phyloP scores from a whole-genome alignment of 345 rosid species.

The Camelina sativa region DNA sequence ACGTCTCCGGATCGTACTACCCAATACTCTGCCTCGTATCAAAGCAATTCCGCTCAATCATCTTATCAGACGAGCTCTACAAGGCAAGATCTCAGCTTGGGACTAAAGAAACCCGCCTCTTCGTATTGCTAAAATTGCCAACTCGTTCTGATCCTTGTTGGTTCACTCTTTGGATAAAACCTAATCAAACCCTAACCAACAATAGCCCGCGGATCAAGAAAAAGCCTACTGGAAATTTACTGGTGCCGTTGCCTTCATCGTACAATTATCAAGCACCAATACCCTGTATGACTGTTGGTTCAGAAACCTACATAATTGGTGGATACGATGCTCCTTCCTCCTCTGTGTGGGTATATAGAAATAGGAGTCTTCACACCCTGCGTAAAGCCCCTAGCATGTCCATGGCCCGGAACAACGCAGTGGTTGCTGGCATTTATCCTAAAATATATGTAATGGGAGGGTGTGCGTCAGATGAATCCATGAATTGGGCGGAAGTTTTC shows the following conservation, averaged over 20 bases:
- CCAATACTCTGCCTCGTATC: neutral
- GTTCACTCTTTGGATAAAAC: neutral
- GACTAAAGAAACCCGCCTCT: neutral
- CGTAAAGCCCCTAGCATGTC: neutral
- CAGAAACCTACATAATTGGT: neutral
- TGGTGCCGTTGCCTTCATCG: neutral
- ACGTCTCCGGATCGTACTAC: neutral
- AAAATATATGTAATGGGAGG: neutral
- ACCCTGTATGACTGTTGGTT: neutral
- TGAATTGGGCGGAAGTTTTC: neutral
- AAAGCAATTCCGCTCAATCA: conserved; percentile 4
- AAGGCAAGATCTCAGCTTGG: neutral
- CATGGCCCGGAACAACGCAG: neutral
- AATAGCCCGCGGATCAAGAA: neutral
- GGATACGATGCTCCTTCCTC: neutral
- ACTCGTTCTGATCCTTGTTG: neutral
- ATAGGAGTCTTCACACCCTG: neutral
- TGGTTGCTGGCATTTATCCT: neutral
- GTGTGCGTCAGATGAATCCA: neutral
- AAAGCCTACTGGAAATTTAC: neutral
- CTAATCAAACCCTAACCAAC: neutral
- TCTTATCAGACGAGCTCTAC: neutral
- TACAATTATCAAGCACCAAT: neutral
- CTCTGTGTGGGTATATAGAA: neutral
- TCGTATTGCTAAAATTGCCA: neutral